Base-by-base conservation (phyloP, 2,329 filamentous ascomycete species). In the Lithohypha guttulata region DNA sequence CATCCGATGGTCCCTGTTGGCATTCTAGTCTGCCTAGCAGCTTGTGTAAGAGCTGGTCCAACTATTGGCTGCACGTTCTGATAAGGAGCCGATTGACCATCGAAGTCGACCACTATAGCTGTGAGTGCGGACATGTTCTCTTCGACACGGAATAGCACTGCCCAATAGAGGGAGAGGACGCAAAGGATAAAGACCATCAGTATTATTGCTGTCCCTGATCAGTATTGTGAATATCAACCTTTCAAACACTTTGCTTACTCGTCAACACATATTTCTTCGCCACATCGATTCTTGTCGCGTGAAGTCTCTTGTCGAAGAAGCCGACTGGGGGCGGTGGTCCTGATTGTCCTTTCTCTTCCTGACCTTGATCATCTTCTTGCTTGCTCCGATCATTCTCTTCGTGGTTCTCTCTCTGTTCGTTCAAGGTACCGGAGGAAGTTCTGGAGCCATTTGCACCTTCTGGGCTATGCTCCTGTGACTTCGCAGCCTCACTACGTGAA, bases 71-170 rank as follows among this genome's bases (percentile, higher is more conserved):
- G 52, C 11, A 62, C 60, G 3, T 60, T 57, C 22, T 60, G 62
- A 46, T 71, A 77, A 1, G 73, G 73, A 1, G 68, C 60, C 2
- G 64, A 53, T 32, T 66, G 64, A 3, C 69, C 70, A 52, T 81
- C 77, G 46, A 80, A 78, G 53, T 79, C 74, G 20, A 81, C 75
- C 2, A 79, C 68, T 45, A 71, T 69, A 6, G 81, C 62, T 2
- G 61, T 63, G 7, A 81, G 55, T 0, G 59, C 56, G 2, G 57
- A 59, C 14, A 70, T 57, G 39, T 71, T 74, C 31, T 60, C 48
- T 8, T 74, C 61, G 0, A 70, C 63, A 9, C 62, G 51, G 50
- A 64, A 73, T 13, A 79, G 67, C 0, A 69, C 68, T 0, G 60
- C 75, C 75, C 75, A 81, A 57, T 74, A 79, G 2, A 80, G 56